Percentiles rank a stretch among this genome's conserved stretches.
Evolutionary conservation across 176 grass and related monocot genomes (phyloP).

Genomic region (Carex parvula): DNA sequence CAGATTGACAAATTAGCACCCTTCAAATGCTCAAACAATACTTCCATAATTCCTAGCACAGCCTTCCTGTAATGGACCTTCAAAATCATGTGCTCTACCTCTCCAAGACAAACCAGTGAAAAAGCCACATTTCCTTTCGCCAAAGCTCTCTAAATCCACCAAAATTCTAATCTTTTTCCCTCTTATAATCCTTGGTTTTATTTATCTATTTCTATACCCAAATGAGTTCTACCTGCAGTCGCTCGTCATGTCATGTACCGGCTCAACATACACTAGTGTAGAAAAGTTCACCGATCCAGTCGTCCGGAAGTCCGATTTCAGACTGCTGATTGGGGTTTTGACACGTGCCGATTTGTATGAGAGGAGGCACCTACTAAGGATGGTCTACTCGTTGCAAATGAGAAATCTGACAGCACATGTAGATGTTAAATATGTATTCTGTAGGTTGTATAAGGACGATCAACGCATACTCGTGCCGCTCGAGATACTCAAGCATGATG

Average conservation of each 20-base stretch:
- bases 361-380: conserved; percentile 56
- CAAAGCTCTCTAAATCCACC: conserved; percentile 32
- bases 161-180: conserved; percentile 47
- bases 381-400: conserved; percentile 44
- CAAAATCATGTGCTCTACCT: neutral
- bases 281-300: neutral
- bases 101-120: neutral
- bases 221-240: conserved; percentile 64
- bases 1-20: neutral
- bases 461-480: conserved; percentile 63
- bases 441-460: conserved; percentile 58
- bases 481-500: conserved; percentile 41
- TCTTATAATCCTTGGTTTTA: conserved; percentile 44
- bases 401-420: conserved; percentile 41
- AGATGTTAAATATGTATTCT: conserved; percentile 57
- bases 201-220: conserved; percentile 55
- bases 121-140: conserved; percentile 17
- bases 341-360: conserved; percentile 57
- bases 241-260: conserved; percentile 32
- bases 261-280: neutral
- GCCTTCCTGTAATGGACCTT: neutral
- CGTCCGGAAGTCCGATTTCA: conserved; percentile 48
- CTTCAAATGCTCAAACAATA: neutral
- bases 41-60: neutral
- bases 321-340: conserved; percentile 61